Conservation (phyloP, 2,329 filamentous ascomycete species). For the Penicillium sp. region DNA sequence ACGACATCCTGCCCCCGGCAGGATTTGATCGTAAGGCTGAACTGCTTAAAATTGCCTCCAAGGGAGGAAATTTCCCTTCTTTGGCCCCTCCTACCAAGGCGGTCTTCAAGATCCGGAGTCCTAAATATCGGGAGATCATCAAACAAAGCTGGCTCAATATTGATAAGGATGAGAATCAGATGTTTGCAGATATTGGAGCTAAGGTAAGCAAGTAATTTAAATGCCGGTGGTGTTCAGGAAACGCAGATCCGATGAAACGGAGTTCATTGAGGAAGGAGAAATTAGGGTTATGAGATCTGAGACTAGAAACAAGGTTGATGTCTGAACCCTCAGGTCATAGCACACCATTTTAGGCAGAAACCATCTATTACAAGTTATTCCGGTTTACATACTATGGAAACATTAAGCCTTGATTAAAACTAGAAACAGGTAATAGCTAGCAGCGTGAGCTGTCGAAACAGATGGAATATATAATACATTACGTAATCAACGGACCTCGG, state of each 20-base stretch:
- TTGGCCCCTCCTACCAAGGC: not conserved
- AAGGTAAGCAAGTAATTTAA: not conserved
- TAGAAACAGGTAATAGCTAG: not conserved
- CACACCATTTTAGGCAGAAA: not conserved
- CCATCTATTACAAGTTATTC: not conserved
- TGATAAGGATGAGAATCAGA: not conserved
- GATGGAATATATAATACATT: not conserved
- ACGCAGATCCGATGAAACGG: not conserved
- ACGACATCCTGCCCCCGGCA: not conserved
- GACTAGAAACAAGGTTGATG: not conserved
- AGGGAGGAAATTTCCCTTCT: not conserved
- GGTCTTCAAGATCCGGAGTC: not conserved
- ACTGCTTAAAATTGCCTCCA: not conserved
- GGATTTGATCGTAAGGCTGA: not conserved
- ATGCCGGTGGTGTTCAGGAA: not conserved
- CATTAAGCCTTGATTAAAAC: not conserved
- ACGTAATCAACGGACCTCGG: slow-evolving; percentile 13
- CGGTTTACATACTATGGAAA: not conserved
- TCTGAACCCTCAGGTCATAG: not conserved
- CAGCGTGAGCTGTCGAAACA: not conserved
- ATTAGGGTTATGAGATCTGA: not conserved
- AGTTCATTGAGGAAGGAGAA: not conserved
- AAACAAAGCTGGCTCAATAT: not conserved
- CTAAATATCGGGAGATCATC: not conserved
- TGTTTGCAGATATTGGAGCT: not conserved